Evolutionary conservation across 495 filamentous ascomycete genomes (phyloP).

Genomic region (Aspergillus campestris): DNA sequence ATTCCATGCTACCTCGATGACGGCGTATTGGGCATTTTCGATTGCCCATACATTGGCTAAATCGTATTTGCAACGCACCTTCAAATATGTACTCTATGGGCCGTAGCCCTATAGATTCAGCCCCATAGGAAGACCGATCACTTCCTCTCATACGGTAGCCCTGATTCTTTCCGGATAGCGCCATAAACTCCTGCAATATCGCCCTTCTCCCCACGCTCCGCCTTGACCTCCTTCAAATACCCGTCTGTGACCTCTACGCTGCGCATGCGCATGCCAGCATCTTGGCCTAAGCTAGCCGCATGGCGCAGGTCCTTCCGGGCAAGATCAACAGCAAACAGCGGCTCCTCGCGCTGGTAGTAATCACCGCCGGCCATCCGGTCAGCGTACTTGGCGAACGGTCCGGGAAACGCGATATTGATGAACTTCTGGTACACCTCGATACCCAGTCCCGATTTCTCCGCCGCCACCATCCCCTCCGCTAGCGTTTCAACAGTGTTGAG

Average conservation of each 20-base stretch:
- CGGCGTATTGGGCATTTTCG: too few relatives aligned
- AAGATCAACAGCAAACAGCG: constrained; percentile 79
- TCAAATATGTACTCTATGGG: too few relatives aligned
- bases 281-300: constrained; percentile 56
- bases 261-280: constrained; percentile 52
- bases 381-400: constrained; percentile 56
- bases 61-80: too few relatives aligned
- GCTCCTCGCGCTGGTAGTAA: constrained; percentile 62
- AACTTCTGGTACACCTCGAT: constrained; percentile 56
- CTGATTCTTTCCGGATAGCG: constrained; percentile 57
- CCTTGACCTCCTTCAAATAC: constrained; percentile 62
- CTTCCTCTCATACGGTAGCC: constrained; percentile 57
- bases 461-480: constrained; percentile 64
- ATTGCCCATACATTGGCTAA: too few relatives aligned
- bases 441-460: constrained; percentile 76
- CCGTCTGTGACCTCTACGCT: constrained; percentile 58
- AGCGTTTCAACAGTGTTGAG: constrained; percentile 74
- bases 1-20: too few relatives aligned
- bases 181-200: constrained; percentile 86
- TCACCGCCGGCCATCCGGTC: constrained; percentile 66
- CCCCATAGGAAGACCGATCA: too few relatives aligned
- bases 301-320: constrained; percentile 81
- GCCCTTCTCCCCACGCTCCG: constrained; percentile 62
- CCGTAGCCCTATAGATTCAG: too few relatives aligned
- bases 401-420: constrained; percentile 54